Base-by-base conservation (phyloP, 352 stramenopile genomes). In the Phytopythium boreale region DNA sequence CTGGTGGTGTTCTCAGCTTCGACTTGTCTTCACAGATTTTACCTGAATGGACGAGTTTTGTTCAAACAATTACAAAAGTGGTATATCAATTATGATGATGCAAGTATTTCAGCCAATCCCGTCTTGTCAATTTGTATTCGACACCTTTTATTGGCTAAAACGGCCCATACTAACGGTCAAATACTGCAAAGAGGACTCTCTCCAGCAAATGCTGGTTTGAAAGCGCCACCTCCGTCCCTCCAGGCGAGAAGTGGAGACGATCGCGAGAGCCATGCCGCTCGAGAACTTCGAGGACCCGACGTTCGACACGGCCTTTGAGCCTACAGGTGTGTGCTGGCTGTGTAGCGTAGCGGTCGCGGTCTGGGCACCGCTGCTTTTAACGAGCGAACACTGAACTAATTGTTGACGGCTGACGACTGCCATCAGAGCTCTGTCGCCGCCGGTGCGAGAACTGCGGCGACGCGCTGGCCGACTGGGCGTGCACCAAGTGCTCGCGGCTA, bases 361-460 rank as follows among this genome's bases (percentile, higher is more conserved):
- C 34, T 39, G 34, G 34, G 34, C 34, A 7, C 11, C 10, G 34
- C 34, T 39, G 5, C 7, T 14, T 10, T 7, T 39, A 14, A 39
- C 34, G 34, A 39, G 5, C 34, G 34, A 7, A 14, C 34, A 7
- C 34, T 39, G 34, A 39, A 3, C 31, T 36, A n/a, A 8, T 36
- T 39, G 34, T 10, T 39, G 34, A 14, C 34, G 34, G 10, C 10
- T 39, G 10, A 39, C 34, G 34, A 39, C 34, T 12, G 11, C 34
- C 14, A 20, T 8, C 43, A 90, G 80, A 81, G 53, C 68, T 92
- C n/a, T 72, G 76, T 60, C 68, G 74, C n/a, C 66, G 63, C 6
- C 64, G 62, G 22, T 90, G 83, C 50, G 57, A 72, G 31, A 61
- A 69, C 63, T 90, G 81, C 63, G 50, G 22, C 24, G 55, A 64